These are phyloP conservation scores for Citropsis articulata DNA, from an alignment of 345 rosid species.

Conservation along the genomic window DNA sequence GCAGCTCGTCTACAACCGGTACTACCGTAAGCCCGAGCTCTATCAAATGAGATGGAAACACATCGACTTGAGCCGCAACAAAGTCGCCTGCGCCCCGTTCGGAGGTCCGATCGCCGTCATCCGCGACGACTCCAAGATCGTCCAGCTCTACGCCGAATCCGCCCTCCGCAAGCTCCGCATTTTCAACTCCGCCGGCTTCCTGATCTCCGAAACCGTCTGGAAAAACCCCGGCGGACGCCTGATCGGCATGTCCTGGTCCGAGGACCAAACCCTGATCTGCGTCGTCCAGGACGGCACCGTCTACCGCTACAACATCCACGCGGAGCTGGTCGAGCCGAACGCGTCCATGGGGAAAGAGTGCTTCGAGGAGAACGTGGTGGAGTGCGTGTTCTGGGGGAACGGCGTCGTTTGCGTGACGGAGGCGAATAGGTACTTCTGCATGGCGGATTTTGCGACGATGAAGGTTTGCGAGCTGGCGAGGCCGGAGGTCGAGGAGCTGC, in stretches of 20 bases:
- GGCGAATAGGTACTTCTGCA: slow-evolving; percentile 57
- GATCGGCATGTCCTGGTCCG: slow-evolving; percentile 93
- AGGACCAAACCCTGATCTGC: slow-evolving; percentile 73
- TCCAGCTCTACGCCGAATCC: slow-evolving; percentile 94
- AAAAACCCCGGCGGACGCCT: slow-evolving; percentile 90
- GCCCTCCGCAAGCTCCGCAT: slow-evolving; percentile 95
- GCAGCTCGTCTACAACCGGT: slow-evolving; percentile 83
- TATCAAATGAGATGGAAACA: slow-evolving; percentile 87
- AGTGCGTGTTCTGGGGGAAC: slow-evolving; percentile 87
- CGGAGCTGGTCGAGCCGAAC: slow-evolving; percentile 71
- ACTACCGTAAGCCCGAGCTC: slow-evolving; percentile 88
- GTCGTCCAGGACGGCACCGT: slow-evolving; percentile 94
- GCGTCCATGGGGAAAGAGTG: slow-evolving; percentile 76
- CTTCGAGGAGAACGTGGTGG: slow-evolving; percentile 87
- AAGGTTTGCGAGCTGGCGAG: slow-evolving; percentile 16
- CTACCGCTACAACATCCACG: slow-evolving; percentile 74
- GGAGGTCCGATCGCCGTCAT: slow-evolving; percentile 95
- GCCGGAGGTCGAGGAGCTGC: slow-evolving; percentile 46
- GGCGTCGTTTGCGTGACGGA: slow-evolving; percentile 91
- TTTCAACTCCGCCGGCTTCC: slow-evolving; percentile 81
- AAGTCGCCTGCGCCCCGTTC: slow-evolving; percentile 88
- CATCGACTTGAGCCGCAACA: slow-evolving; percentile 83
- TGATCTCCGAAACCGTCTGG: slow-evolving; percentile 84
- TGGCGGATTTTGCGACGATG: slow-evolving; percentile 63
- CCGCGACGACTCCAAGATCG: slow-evolving; percentile 98